Base-by-base conservation (phyloP, 2,329 filamentous ascomycete species). In the Cyphellophora attinorum region DNA sequence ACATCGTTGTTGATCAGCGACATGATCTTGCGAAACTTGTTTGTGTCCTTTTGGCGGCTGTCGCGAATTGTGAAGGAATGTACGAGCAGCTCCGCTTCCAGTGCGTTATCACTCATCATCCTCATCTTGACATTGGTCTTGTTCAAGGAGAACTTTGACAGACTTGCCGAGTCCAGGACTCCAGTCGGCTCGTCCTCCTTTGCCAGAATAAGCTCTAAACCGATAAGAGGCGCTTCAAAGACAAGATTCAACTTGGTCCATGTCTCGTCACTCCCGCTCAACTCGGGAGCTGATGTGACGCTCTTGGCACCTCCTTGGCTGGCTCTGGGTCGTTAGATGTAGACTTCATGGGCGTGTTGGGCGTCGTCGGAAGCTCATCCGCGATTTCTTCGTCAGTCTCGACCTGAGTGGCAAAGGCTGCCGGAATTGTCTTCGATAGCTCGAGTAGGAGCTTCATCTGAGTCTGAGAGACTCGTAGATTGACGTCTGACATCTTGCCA, bases 1-100 rank as follows among this genome's bases (percentile, higher is more conserved):
- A 91, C 86, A 37, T 88, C 81, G 48, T 86, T 89, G 58, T 95
- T 96, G 52, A 88, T 86, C 36, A 93, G 79, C 2, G 88, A 88
- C 91, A 98, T 96, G 61, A 98, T 95, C 57, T 89, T 93, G 33
- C 86, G 78, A 69, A 93, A 99, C 54, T 93, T 95, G 65, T 95
- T 98, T 4, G 81, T 83, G 49, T 93, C 88, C 35, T 76, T 74
- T 4, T 77, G 79, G n/a, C 93, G 79, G 44, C 82, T 95, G 56
- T 99, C 91, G 37, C 84, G 76, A 45, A 96, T 94, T 0, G 86
- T 94, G 56, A 98, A 95, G 0, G 89, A 91, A 40, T 91, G 81
- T 11, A 98, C 86, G 21, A 94, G 70, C 5, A 98, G 73, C 54
- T 99, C 93, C 2, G 88, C 86, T 56, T 98, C 91, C 27, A 98